Evolutionary conservation across 352 stramenopile species (phyloP), one percentile per base, ranked within the genome.

Genomic region (Globisporangium middletonii): DNA sequence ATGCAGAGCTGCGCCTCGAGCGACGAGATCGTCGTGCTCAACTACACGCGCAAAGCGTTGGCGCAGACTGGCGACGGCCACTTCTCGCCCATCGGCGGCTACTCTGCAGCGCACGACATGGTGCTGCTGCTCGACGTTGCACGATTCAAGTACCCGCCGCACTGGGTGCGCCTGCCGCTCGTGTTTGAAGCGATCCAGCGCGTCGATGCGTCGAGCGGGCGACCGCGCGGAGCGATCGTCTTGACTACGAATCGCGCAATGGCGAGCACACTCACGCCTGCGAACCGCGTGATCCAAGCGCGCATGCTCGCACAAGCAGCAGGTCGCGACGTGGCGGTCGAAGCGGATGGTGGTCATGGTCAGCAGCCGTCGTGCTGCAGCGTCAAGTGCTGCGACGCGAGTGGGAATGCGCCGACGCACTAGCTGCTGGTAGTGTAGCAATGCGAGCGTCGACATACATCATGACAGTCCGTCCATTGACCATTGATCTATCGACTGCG

Each of bases 101-200:
- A 98, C 71, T 79, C 98, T 66, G 71, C 70, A 44, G 77, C 71
- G 63, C 79, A 77, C 15, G 94, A 98, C 53, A 88, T 92, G 76
- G 92, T 98, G 48, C 72, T 99, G 23, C 82, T 99, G 41, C 74
- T 99, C 55, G 97, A 99, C 63, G 96, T 97, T 9, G 94, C 95
- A 41, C 73, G 93, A 27, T 98, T 98, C 79, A 98, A 98, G 72
- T 98, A 99, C 69, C 87, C 94, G 19, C 95, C 96, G 46, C 81
- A 92, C 60, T 92, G 82, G 82, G 75, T 92, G 30, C 72, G 73
- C 43, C 67, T 92, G 30, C 75, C 73, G 27, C 59, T 67, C 6
- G 69, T 84, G 26, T 77, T 73, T 28, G 64, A 84, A 44, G 59
- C 79, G 28, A 83, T 89, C 69, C 72, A 85, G 51, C 54, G 43